These are phyloP conservation scores for Phanerochaete carnosa DNA, from an alignment of 768 basidiomycete genomes.

Conservation along the genomic window DNA sequence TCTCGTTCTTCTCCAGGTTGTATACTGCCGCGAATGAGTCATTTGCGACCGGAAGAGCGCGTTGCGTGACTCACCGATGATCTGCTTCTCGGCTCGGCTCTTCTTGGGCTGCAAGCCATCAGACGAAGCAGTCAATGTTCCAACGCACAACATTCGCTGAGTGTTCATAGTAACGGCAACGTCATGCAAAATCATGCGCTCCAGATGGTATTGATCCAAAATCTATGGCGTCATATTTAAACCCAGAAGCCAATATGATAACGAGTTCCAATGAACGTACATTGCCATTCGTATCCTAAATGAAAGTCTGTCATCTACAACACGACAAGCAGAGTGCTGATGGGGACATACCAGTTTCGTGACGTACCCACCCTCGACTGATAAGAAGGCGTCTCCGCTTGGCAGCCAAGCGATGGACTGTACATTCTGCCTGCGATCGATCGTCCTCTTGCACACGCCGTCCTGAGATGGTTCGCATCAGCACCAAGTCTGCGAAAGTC, in stretches of 20 bases:
- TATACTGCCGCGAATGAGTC: slow-evolving; percentile 43
- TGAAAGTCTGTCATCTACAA: neutral
- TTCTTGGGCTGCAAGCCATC: slow-evolving; percentile 65
- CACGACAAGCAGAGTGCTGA: neutral
- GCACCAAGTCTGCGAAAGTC: neutral
- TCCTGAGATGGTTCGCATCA: slow-evolving; percentile 38
- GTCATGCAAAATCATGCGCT: slow-evolving; percentile 63
- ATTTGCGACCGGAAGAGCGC: neutral
- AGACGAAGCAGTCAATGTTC: slow-evolving; percentile 60
- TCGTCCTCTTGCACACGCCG: slow-evolving; percentile 65
- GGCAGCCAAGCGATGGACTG: slow-evolving; percentile 72
- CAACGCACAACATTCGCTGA: slow-evolving; percentile 63
- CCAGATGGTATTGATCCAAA: slow-evolving; percentile 55
- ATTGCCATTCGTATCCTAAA: slow-evolving; percentile 57
- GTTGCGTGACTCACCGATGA: slow-evolving; percentile 49
- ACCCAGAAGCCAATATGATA: neutral
- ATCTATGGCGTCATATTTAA: slow-evolving; percentile 30
- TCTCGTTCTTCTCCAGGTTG: slow-evolving; percentile 58
- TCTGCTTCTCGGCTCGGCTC: slow-evolving; percentile 68
- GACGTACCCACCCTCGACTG: slow-evolving; percentile 63
- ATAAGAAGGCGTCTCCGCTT: slow-evolving; percentile 64
- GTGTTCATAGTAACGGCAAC: slow-evolving; percentile 68
- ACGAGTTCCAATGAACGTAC: slow-evolving; percentile 30
- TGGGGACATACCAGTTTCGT: slow-evolving; percentile 49
- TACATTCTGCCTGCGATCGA: slow-evolving; percentile 51